Percentiles rank a stretch among this genome's conserved stretches.
Conservation (phyloP, 257 asterid species). For the Solanum dulcamara region DNA sequence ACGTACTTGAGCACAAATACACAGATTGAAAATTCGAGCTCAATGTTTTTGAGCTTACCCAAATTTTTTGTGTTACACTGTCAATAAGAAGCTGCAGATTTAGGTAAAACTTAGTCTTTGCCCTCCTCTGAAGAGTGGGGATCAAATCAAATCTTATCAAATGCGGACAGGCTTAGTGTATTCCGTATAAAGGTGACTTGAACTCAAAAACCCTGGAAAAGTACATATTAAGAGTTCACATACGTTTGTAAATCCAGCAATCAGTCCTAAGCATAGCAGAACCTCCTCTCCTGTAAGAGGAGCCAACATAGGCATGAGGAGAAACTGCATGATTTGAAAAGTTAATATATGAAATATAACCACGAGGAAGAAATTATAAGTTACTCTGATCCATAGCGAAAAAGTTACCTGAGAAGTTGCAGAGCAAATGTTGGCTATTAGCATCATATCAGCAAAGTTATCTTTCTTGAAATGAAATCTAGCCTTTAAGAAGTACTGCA, state of each 20-base stretch:
- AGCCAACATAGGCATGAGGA: not conserved
- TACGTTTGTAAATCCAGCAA: not conserved
- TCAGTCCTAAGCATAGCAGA: slow-evolving; percentile 1
- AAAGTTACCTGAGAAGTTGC: slow-evolving; percentile 43
- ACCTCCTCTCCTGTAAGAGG: slow-evolving; percentile 6
- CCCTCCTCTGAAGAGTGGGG: too few species aligned
- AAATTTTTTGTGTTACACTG: not conserved
- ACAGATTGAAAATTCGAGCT: not conserved
- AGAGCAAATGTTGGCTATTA: slow-evolving; percentile 40
- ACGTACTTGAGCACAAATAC: not conserved
- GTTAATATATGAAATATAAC: not conserved
- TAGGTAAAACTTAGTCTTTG: not conserved
- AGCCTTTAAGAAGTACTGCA: slow-evolving; percentile 63
- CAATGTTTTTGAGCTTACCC: not conserved
- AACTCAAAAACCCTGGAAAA: not conserved
- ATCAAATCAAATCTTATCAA: not conserved
- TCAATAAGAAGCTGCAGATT: slow-evolving; percentile 1
- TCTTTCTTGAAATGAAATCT: slow-evolving; percentile 48
- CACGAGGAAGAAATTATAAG: not conserved
- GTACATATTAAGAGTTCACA: not conserved
- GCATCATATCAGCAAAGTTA: slow-evolving; percentile 54
- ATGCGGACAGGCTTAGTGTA: not conserved
- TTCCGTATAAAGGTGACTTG: not conserved
- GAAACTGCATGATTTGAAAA: not conserved
- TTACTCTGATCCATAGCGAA: not conserved